Conservation (phyloP, 306 rosid genomes). For the Medicago ruthenica region DNA sequence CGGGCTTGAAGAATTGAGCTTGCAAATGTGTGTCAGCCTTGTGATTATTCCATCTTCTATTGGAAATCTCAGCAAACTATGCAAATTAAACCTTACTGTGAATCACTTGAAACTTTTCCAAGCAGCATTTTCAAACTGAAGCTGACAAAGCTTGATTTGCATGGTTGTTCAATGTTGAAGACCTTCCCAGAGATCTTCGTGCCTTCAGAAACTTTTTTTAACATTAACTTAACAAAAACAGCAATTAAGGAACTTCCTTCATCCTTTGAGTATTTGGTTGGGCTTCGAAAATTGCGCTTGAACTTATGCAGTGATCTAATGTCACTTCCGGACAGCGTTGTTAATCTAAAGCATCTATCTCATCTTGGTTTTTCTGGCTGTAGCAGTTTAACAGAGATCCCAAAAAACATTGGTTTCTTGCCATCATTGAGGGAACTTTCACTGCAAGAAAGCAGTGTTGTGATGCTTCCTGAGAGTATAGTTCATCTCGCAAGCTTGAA, state of each 20-base stretch:
- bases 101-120: background rate
- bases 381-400: background rate
- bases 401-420: background rate
- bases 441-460: background rate
- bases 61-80: background rate
- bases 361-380: background rate
- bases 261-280: background rate
- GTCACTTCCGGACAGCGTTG: background rate
- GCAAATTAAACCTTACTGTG: background rate
- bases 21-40: background rate
- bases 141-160: background rate
- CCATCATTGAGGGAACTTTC: background rate
- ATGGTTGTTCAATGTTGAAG: background rate
- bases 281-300: background rate
- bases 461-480: too few relatives aligned
- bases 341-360: background rate
- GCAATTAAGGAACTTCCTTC: background rate
- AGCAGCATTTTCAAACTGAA: background rate
- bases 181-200: background rate
- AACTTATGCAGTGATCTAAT: background rate
- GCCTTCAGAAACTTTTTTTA: background rate
- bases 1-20: background rate
- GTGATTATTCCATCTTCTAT: background rate
- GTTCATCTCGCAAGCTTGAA: constrained; percentile 39
- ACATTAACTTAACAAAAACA: background rate